Evolutionary conservation across 345 rosid species (phyloP), one percentile per base, ranked within the genome.

Genomic region (Crucihimalaya himalaica): DNA sequence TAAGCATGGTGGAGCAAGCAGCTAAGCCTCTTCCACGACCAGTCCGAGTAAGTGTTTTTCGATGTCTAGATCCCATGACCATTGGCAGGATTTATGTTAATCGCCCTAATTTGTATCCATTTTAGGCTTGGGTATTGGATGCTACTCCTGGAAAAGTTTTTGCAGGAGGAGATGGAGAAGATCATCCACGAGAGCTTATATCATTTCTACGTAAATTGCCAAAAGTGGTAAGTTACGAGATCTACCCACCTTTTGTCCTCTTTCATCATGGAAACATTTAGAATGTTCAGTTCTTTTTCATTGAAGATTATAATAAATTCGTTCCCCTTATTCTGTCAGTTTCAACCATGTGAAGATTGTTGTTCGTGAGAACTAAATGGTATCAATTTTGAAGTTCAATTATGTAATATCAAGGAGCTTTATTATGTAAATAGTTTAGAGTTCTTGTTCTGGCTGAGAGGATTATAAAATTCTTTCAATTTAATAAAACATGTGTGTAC

Each of bases 1-100:
- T 94, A 82, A 94, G 98, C 86, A 89, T 94, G 96, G 96, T 94
- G 76, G 93, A 91, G 28, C 97, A 94, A 82, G 97, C 89, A 72
- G 95, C 97, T 28, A 94, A 94, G 80, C 98, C 98, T 72, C 98
- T 94, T 81, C 95, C 96, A 70, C 84, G 97, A 31, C 95, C 96
- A 53, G 94, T 94, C 61, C 86, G 87, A 59, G 98, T 91, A 82
- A 84, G 84, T 67, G 43, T 64, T 4, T 47, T 18, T 55, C 14
- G 31, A 40, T 25, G 15, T 48, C 58, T 66, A 20, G 73, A 59
- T 23, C 76, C 0, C 23, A 54, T 68, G 69, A 59, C 25, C 47
- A 23, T 74, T 45, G 53, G 16, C 59, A 29, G 48, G 11, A 10
- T 55, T 42, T 4, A 54, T 37, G 6, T 16, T 53, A 53, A 6